These are phyloP conservation scores for Pyricularia pennisetigena DNA, from an alignment of 2,329 filamentous ascomycete genomes.

Conservation along the genomic window DNA sequence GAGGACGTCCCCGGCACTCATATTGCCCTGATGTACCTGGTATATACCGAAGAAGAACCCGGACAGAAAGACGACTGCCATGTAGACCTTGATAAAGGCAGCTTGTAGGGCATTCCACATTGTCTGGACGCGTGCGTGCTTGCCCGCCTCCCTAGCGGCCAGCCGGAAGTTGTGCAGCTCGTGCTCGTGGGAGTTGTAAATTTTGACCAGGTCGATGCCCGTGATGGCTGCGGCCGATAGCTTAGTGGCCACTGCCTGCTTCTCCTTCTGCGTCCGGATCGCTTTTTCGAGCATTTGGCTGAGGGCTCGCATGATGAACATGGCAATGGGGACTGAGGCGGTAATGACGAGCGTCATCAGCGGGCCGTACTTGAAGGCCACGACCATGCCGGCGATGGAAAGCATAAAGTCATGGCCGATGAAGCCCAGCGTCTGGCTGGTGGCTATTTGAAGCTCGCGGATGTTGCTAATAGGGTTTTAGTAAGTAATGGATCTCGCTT, in stretches of 20 bases:
- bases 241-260: conserved; percentile 63
- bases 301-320: conserved; percentile 47
- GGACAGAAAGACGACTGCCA: conserved; percentile 70
- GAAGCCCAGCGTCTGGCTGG: conserved; percentile 70
- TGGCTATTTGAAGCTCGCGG: conserved; percentile 69
- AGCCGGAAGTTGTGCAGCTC: conserved; percentile 58
- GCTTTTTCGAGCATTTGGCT: conserved; percentile 52
- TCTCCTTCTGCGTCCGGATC: conserved; percentile 58
- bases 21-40: conserved; percentile 50
- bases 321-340: conserved; percentile 59
- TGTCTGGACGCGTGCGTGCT: conserved; percentile 58
- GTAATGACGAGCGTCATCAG: conserved; percentile 73
- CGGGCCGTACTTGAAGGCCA: conserved; percentile 78
- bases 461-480: conserved; percentile 52
- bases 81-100: conserved; percentile 63
- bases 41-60: conserved; percentile 83
- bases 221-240: conserved; percentile 58
- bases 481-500: neutral
- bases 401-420: conserved; percentile 55
- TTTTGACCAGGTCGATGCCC: conserved; percentile 79
- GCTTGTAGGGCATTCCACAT: conserved; percentile 62
- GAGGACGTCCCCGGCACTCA: conserved; percentile 57
- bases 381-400: conserved; percentile 51
- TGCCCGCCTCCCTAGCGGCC: conserved; percentile 16
- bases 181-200: conserved; percentile 64